These are phyloP conservation scores for Euphrasia confusa DNA, from an alignment of 257 asterid genomes.

Conservation along the genomic window DNA sequence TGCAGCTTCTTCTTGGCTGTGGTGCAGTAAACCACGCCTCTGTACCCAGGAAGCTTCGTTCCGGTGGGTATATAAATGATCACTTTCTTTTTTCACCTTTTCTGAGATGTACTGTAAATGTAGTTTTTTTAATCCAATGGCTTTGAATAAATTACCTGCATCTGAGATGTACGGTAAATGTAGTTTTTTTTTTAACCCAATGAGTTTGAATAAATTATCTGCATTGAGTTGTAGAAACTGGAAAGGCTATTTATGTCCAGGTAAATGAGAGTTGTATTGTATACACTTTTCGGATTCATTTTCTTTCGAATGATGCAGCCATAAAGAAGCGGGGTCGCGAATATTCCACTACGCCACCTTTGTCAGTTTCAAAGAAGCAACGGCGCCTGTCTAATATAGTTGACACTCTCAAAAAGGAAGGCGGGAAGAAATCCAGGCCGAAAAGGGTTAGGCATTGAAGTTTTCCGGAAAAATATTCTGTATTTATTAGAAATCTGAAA, in stretches of 20 bases:
- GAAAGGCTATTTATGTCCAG: neutral
- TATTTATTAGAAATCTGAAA: constrained; percentile 10
- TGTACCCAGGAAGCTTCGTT: constrained; percentile 74
- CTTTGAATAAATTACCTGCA: neutral
- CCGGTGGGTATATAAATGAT: constrained; percentile 46
- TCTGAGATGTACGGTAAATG: neutral
- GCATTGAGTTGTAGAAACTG: neutral
- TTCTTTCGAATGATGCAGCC: constrained; percentile 35
- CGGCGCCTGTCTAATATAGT: constrained; percentile 33
- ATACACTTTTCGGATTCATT: constrained; percentile 2
- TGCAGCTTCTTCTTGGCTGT: constrained; percentile 60
- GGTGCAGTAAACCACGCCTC: constrained; percentile 42
- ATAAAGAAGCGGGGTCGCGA: constrained; percentile 53
- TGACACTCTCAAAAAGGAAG: constrained; percentile 29
- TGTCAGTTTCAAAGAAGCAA: constrained; percentile 35
- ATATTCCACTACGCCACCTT: constrained; percentile 30
- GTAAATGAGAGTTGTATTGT: neutral
- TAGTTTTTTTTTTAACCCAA: neutral
- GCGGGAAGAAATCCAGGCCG: constrained; percentile 43
- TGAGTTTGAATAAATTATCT: neutral
- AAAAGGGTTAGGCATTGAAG: constrained; percentile 40
- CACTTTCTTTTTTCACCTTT: neutral
- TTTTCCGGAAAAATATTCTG: constrained; percentile 12
- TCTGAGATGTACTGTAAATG: too few relatives aligned
- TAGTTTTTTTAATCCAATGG: neutral